Conservation (phyloP, 1,139 yeast species). For the Pichia terricola region DNA sequence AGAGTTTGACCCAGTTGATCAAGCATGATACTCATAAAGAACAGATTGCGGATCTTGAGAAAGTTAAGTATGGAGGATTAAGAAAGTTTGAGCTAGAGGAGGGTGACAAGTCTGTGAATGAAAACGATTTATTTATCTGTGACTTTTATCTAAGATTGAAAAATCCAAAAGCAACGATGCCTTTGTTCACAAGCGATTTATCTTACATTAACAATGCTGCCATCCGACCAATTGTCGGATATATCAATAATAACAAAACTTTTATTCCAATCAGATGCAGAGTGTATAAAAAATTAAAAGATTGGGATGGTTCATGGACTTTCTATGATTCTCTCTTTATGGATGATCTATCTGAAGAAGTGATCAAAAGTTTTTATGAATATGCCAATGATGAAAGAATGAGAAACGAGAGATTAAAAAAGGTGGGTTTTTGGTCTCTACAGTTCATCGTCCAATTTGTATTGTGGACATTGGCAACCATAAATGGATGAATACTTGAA, state of each 20-base stretch:
- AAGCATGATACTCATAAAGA: too few relatives aligned
- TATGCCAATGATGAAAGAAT: slow-evolving; percentile 85
- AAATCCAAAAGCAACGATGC: slow-evolving; percentile 82
- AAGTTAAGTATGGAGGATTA: slow-evolving; percentile 18
- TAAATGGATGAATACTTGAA: slow-evolving; percentile 9
- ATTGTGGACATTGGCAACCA: slow-evolving; percentile 52
- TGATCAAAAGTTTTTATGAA: slow-evolving; percentile 81
- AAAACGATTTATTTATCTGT: slow-evolving; percentile 41
- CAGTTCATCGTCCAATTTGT: slow-evolving; percentile 76
- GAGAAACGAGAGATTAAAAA: slow-evolving; percentile 58
- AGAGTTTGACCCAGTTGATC: neutral
- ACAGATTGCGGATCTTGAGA: too few relatives aligned
- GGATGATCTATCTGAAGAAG: slow-evolving; percentile 87
- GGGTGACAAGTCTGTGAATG: slow-evolving; percentile 18
- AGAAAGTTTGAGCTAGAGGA: slow-evolving; percentile 1
- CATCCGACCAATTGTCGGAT: slow-evolving; percentile 89
- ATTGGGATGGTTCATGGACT: slow-evolving; percentile 96
- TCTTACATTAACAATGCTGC: slow-evolving; percentile 86
- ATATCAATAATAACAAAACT: slow-evolving; percentile 82
- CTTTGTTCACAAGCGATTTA: slow-evolving; percentile 73
- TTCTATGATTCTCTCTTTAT: slow-evolving; percentile 80
- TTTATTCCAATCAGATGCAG: slow-evolving; percentile 82
- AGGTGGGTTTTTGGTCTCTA: slow-evolving; percentile 89
- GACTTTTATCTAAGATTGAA: slow-evolving; percentile 71
- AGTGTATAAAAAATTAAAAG: slow-evolving; percentile 67